Evolutionary conservation across 169 alveolate species (phyloP).

Genomic region (Plasmodium billcollinsi): DNA sequence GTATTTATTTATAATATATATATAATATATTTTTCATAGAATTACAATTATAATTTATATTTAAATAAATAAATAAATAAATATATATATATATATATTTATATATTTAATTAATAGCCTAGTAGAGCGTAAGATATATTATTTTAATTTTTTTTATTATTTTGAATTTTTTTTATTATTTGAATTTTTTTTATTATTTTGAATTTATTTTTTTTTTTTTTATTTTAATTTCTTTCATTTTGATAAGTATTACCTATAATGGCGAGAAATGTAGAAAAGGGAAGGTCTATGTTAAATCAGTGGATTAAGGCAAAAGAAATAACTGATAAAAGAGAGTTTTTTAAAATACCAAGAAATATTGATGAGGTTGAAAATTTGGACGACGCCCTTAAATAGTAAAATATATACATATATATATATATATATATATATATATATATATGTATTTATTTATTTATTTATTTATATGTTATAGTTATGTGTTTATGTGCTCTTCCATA

Average conservation of each 20-base stretch:
- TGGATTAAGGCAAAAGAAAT: constrained; percentile 68
- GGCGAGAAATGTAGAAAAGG: constrained; percentile 69
- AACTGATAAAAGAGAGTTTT: constrained; percentile 27
- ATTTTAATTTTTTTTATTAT: neutral
- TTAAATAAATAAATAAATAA: too few relatives aligned
- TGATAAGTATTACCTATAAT: constrained; percentile 5
- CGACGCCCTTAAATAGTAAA: constrained; percentile 54
- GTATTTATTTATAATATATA: too few relatives aligned
- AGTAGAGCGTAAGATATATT: too few relatives aligned
- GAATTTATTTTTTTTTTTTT: too few relatives aligned
- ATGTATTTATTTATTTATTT: neutral
- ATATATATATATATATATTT: too few relatives aligned
- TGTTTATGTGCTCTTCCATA: neutral
- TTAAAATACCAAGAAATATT: constrained; percentile 59
- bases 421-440: neutral
- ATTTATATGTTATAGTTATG: neutral
- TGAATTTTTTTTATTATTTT: too few relatives aligned
- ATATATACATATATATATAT: neutral
- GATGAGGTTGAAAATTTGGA: constrained; percentile 68
- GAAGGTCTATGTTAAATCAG: constrained; percentile 70
- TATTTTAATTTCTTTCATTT: too few relatives aligned
- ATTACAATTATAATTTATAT: too few relatives aligned
- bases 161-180: too few relatives aligned
- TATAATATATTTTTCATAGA: too few relatives aligned
- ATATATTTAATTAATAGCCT: too few relatives aligned